Evolutionary conservation across 2,329 filamentous ascomycete species (phyloP), one percentile per base, ranked within the genome.

Genomic region (Cordyceps sp.): DNA sequence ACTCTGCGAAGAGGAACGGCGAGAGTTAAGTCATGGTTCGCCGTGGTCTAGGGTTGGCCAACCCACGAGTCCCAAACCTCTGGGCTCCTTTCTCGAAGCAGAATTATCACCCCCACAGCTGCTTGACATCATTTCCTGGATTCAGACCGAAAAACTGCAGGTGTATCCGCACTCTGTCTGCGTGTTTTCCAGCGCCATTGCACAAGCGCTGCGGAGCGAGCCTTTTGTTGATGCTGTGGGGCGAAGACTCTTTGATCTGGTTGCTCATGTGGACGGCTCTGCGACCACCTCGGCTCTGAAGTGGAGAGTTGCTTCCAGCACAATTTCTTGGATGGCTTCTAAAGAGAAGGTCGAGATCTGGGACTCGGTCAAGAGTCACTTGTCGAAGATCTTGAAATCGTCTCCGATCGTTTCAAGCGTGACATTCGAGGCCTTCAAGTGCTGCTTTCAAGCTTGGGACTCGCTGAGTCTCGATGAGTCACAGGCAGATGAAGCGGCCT

Each of bases 51-150:
- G 38, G 4, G 38, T 52, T 9, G 42, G 42, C 5, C 42, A 34
- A n/a, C 34, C 27, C 15, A 36, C 34, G 7, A 40, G 42, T 16
- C 35, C 37, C 0, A 33, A 44, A 16, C 36, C 33, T 10, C 37
- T 42, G 29, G 45, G 36, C n/a, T 34, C 34, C 13, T 36, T 48
- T 23, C 41, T 68, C 13, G 58, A 64, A 35, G 49, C 54, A 10
- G 55, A 61, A 4, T 45, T 67, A 30, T 64, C 58, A 2, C 45
- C 53, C 4, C 50, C 54, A n/a, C 62, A 66, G 35, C 46, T 68
- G 6, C 30, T 49, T 3, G 55, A 55, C 6, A 36, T 66, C 4
- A 37, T 69, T 12, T 45, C 52, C n/a, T 62, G 60, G 59, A 39
- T 64, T 0, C 47, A 50, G 10, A 37, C 39, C 8, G 51, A 59